Conservation (phyloP, 805 yeast genomes). For the Candida manassasensis region DNA sequence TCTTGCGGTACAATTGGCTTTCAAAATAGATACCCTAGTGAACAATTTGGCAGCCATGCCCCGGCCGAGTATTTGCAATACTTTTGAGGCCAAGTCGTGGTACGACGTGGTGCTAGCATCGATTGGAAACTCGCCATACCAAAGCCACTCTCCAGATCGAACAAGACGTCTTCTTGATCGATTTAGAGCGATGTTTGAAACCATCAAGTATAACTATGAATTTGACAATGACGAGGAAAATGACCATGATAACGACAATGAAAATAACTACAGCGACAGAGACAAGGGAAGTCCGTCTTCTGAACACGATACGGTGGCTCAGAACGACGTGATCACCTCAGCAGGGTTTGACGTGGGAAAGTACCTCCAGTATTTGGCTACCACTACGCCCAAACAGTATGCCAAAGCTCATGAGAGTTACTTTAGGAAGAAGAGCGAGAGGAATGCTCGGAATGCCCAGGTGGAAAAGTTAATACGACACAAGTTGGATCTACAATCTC, state of each 20-base stretch:
- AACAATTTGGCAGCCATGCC: conserved; percentile 8
- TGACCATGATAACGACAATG: conserved; percentile 8
- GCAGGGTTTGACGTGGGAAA: conserved; percentile 8
- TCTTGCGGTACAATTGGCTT: conserved; percentile 8
- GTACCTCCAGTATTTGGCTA: conserved; percentile 6
- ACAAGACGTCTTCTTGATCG: conserved; percentile 15
- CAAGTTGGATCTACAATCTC: neutral
- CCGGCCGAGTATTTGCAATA: conserved; percentile 2
- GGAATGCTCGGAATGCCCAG: neutral
- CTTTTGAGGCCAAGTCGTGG: conserved; percentile 16
- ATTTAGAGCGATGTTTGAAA: conserved; percentile 24
- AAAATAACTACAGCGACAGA: conserved; percentile 5
- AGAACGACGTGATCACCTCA: conserved; percentile 3
- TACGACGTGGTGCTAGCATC: conserved; percentile 25
- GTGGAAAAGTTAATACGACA: neutral
- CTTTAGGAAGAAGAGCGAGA: neutral
- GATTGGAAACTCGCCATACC: conserved; percentile 11
- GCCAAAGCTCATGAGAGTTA: neutral
- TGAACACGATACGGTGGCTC: conserved; percentile 1
- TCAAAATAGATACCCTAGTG: conserved; percentile 9
- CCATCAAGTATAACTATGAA: conserved; percentile 23
- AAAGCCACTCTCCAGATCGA: conserved; percentile 6
- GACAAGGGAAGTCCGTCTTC: too few relatives aligned
- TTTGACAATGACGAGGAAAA: conserved; percentile 15
- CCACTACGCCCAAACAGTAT: neutral